Evolutionary conservation across 768 basidiomycete genomes (phyloP).

Genomic region (Podaxis pistillaris): DNA sequence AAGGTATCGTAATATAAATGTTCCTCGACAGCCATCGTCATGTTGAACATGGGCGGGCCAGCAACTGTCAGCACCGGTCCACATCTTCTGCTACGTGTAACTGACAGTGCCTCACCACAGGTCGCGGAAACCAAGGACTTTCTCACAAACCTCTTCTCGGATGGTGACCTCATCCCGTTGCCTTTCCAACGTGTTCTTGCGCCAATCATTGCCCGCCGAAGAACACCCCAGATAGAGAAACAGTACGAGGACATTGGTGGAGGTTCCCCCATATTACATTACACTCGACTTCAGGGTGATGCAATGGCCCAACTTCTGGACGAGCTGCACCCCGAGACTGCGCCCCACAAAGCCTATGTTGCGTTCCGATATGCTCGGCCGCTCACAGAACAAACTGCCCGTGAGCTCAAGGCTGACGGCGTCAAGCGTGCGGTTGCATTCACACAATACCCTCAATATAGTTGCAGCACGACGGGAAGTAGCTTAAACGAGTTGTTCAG

Average conservation of each 20-base stretch:
- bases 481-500: slow-evolving; percentile 91
- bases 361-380: slow-evolving; percentile 94
- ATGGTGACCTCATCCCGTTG: slow-evolving; percentile 91
- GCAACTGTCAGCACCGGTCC: slow-evolving; percentile 60
- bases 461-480: slow-evolving; percentile 97
- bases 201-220: slow-evolving; percentile 82
- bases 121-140: slow-evolving; percentile 92
- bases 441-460: slow-evolving; percentile 98
- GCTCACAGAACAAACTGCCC: slow-evolving; percentile 78
- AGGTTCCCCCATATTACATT: slow-evolving; percentile 91
- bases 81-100: slow-evolving; percentile 11
- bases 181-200: slow-evolving; percentile 90
- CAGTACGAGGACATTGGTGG: slow-evolving; percentile 96
- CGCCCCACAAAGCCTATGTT: slow-evolving; percentile 94
- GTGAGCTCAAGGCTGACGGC: slow-evolving; percentile 85
- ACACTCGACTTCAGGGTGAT: slow-evolving; percentile 85
- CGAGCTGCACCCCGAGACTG: slow-evolving; percentile 89
- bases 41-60: slow-evolving; percentile 99
- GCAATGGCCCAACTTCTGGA: slow-evolving; percentile 90
- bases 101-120: slow-evolving; percentile 37
- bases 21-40: slow-evolving; percentile 66
- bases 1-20: not conserved
- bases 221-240: slow-evolving; percentile 90
- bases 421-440: slow-evolving; percentile 93
- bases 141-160: slow-evolving; percentile 88